Evolutionary conservation across 202 grass and related monocot genomes (phyloP).

Genomic region (Carex arenaria): DNA sequence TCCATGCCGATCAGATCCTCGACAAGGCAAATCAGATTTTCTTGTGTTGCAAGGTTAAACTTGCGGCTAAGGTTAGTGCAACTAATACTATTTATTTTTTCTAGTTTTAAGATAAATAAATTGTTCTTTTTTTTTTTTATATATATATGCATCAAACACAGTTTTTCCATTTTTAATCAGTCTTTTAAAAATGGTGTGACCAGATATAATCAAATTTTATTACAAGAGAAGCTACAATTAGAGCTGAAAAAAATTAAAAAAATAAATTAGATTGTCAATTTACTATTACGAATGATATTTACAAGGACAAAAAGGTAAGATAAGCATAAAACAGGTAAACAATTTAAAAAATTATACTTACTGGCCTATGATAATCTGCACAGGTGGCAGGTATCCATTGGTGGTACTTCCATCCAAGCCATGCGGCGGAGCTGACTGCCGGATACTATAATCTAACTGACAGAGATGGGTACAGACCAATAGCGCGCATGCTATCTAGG

Average conservation of each 20-base stretch:
- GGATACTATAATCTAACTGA: slow-evolving; percentile 79
- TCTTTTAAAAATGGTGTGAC: not conserved
- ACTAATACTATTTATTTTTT: not conserved
- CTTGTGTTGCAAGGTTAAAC: slow-evolving; percentile 58
- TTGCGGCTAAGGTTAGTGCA: slow-evolving; percentile 72
- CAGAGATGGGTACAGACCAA: slow-evolving; percentile 79
- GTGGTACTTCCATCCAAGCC: slow-evolving; percentile 91
- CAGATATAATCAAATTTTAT: not conserved
- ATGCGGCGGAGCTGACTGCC: slow-evolving; percentile 82
- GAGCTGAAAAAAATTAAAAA: not conserved
- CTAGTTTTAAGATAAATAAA: not conserved
- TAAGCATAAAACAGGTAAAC: not conserved
- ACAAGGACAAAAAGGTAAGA: not conserved
- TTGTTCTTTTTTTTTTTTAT: not conserved
- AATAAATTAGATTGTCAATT: too few relatives aligned
- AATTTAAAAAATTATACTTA: not conserved
- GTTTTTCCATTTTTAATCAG: not conserved
- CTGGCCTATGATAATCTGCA: not conserved
- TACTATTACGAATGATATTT: not conserved
- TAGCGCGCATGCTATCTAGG: slow-evolving; percentile 72
- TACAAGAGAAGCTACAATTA: not conserved
- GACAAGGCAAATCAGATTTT: slow-evolving; percentile 60
- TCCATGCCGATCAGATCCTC: slow-evolving; percentile 51
- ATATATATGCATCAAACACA: not conserved
- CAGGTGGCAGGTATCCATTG: slow-evolving; percentile 87